Evolutionary conservation across 768 basidiomycete species (phyloP).

Genomic region (Fibroporia radiculosa): DNA sequence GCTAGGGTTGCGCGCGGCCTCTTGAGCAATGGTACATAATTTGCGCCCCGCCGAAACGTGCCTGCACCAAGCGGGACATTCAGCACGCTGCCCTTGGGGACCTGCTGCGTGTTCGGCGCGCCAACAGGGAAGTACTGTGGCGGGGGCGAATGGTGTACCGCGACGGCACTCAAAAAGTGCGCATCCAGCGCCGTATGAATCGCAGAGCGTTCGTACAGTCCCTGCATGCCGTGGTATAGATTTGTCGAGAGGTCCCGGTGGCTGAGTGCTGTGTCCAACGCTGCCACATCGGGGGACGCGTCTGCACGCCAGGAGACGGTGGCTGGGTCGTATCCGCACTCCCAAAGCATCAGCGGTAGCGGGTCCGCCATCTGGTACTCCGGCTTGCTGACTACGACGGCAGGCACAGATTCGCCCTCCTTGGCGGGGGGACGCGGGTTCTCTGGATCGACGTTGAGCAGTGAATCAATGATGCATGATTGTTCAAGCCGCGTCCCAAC

Average conservation of each 20-base stretch:
- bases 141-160: constrained; percentile 40
- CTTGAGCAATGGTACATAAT: constrained; percentile 60
- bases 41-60: constrained; percentile 46
- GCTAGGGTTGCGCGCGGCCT: constrained; percentile 65
- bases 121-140: constrained; percentile 30
- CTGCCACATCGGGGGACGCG: constrained; percentile 27
- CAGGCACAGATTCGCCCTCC: constrained; percentile 27
- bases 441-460: constrained; percentile 61
- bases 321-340: constrained; percentile 64
- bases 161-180: constrained; percentile 57
- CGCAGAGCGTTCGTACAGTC: constrained; percentile 50
- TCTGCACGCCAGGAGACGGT: constrained; percentile 71
- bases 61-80: constrained; percentile 71
- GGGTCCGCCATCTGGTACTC: constrained; percentile 92
- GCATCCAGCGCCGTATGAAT: constrained; percentile 56
- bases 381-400: constrained; percentile 66
- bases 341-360: constrained; percentile 87
- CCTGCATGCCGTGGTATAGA: constrained; percentile 45
- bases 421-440: constrained; percentile 30
- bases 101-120: constrained; percentile 7
- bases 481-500: constrained; percentile 75
- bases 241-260: constrained; percentile 19
- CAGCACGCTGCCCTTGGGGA: constrained; percentile 21
- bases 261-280: constrained; percentile 14
- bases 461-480: constrained; percentile 57